These are phyloP conservation scores for Ophidiomyces ophidiicola DNA, from an alignment of 2,329 filamentous ascomycete genomes.

Conservation along the genomic window DNA sequence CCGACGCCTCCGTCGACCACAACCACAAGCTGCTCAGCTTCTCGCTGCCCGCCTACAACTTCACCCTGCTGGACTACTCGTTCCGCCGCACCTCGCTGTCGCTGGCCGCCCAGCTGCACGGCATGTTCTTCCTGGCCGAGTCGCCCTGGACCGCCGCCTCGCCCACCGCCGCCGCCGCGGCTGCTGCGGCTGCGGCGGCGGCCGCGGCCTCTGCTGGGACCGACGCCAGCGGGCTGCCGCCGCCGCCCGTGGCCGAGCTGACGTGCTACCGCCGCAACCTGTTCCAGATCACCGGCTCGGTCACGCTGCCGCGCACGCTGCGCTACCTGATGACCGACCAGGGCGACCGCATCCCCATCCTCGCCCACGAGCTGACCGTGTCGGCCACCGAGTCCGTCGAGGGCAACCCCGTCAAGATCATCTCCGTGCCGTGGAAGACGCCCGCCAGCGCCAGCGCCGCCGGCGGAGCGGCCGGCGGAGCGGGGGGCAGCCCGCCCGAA, in stretches of 20 bases:
- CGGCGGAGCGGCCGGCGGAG: too few species aligned
- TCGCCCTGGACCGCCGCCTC: slow-evolving; percentile 48
- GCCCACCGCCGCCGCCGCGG: slow-evolving; percentile 40
- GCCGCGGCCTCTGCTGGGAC: slow-evolving; percentile 46
- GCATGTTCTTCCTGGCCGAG: slow-evolving; percentile 58
- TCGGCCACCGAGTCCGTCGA: slow-evolving; percentile 93
- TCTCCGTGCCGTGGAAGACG: slow-evolving; percentile 96
- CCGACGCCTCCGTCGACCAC: slow-evolving; percentile 49
- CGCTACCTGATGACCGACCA: slow-evolving; percentile 72
- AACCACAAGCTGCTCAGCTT: slow-evolving; percentile 65
- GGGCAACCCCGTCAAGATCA: slow-evolving; percentile 80
- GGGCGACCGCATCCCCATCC: slow-evolving; percentile 71
- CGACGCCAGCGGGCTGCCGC: slow-evolving; percentile 39
- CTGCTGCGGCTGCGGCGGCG: slow-evolving; percentile 51
- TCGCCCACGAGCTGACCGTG: slow-evolving; percentile 72
- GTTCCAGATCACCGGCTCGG: slow-evolving; percentile 86
- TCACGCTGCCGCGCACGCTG: slow-evolving; percentile 66
- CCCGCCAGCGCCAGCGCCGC: slow-evolving; percentile 64
- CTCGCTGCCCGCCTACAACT: slow-evolving; percentile 50
- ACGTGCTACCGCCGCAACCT: slow-evolving; percentile 93
- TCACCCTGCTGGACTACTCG: slow-evolving; percentile 48
- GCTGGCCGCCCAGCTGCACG: slow-evolving; percentile 50
- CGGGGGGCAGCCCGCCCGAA: slow-evolving; percentile 42
- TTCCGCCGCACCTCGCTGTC: slow-evolving; percentile 45
- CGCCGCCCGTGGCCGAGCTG: slow-evolving; percentile 54